Conservation (phyloP, 768 basidiomycete species). For the Termitomyces sp. region DNA sequence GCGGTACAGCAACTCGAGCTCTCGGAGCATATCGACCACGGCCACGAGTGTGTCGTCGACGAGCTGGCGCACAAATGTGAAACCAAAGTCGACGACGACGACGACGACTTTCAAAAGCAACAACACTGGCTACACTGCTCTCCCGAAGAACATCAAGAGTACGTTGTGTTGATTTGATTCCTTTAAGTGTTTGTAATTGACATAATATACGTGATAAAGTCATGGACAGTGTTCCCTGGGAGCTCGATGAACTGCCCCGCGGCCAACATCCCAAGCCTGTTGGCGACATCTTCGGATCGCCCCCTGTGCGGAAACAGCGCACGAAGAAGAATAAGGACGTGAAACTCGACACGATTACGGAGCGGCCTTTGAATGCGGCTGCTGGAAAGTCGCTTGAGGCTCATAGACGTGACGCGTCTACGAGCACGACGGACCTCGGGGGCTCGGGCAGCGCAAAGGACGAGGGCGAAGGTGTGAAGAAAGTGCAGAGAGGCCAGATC, state of each 20-base stretch:
- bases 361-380: constrained; percentile 44
- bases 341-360: constrained; percentile 69
- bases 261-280: constrained; percentile 55
- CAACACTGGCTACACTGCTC: constrained; percentile 23
- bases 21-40: constrained; percentile 69
- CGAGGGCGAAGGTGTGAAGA: constrained; percentile 51
- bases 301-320: constrained; percentile 57
- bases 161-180: constrained; percentile 24
- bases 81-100: constrained; percentile 20
- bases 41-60: constrained; percentile 74
- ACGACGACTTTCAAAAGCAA: constrained; percentile 18
- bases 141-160: constrained; percentile 82
- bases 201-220: constrained; percentile 43
- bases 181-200: constrained; percentile 4
- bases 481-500: constrained; percentile 88
- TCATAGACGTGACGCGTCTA: constrained; percentile 57
- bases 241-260: constrained; percentile 62
- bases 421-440: constrained; percentile 69
- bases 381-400: constrained; percentile 39
- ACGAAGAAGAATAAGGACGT: constrained; percentile 63
- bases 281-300: constrained; percentile 58
- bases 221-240: constrained; percentile 76
- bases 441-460: constrained; percentile 32
- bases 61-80: constrained; percentile 62
- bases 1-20: constrained; percentile 70